Evolutionary conservation across 2,329 filamentous ascomycete species (phyloP).

Genomic region (Fusarium penzigii): DNA sequence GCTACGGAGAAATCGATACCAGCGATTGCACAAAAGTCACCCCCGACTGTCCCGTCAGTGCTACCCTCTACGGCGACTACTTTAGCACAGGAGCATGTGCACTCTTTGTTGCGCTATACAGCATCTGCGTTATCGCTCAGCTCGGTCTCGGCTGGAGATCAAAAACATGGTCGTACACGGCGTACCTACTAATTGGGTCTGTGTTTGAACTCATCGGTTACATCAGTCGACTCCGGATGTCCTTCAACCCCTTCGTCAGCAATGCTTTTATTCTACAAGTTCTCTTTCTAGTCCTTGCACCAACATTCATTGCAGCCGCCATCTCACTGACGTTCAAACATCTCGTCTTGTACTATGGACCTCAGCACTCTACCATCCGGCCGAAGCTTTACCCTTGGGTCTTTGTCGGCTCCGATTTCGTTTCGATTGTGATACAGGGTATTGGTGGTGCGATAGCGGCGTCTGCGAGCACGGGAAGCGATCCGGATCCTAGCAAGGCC

Average conservation of each 20-base stretch:
- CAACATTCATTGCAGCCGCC: slow-evolving; percentile 43
- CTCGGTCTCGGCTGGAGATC: neutral
- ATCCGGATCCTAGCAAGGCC: neutral
- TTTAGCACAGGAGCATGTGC: neutral
- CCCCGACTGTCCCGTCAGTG: neutral
- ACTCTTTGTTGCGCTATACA: neutral
- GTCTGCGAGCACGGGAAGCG: neutral
- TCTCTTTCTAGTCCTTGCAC: slow-evolving; percentile 40
- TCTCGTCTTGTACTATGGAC: slow-evolving; percentile 42
- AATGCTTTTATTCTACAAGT: slow-evolving; percentile 42
- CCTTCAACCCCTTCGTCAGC: slow-evolving; percentile 38
- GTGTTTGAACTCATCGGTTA: neutral
- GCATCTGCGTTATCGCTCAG: neutral
- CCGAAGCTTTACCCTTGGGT: slow-evolving; percentile 47
- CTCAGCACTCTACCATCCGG: slow-evolving; percentile 37
- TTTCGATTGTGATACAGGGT: slow-evolving; percentile 31
- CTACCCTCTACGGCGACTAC: neutral
- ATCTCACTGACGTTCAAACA: slow-evolving; percentile 47
- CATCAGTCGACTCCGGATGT: neutral
- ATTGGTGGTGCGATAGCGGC: slow-evolving; percentile 7
- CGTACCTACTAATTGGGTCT: neutral
- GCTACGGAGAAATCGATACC: neutral
- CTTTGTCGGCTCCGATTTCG: slow-evolving; percentile 48
- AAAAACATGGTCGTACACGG: neutral
- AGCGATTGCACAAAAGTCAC: neutral